Percentiles rank a stretch among this genome's conserved stretches.
These are phyloP conservation scores for Liquidambar formosana DNA, from an alignment of 164 flowering plant species.

Conservation along the genomic window DNA sequence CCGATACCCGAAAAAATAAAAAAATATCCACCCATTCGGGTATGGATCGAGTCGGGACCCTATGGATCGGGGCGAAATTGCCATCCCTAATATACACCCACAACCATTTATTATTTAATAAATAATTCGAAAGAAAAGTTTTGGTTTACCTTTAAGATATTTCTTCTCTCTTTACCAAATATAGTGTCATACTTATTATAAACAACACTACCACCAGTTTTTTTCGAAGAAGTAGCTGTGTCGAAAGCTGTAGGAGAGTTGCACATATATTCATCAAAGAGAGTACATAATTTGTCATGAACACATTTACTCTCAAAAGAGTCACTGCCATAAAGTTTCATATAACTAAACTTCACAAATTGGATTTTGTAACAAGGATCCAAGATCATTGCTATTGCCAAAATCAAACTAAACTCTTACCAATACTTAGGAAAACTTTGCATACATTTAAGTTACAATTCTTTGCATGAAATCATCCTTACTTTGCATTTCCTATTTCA, in stretches of 20 bases:
- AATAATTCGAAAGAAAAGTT: background rate
- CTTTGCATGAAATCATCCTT: background rate
- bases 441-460: background rate
- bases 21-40: too few species aligned
- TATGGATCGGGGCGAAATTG: too few species aligned
- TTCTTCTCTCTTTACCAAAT: background rate
- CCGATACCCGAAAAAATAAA: too few species aligned
- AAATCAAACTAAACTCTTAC: background rate
- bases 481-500: background rate
- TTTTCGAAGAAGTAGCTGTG: background rate
- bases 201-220: too few species aligned
- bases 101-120: too few species aligned
- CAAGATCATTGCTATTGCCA: constrained; percentile 2
- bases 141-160: background rate
- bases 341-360: constrained; percentile 5
- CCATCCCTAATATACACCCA: too few species aligned
- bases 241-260: background rate
- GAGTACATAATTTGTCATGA: background rate
- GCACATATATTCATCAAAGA: background rate
- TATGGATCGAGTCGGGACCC: too few species aligned
- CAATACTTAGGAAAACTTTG: constrained; percentile 3
- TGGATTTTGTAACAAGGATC: constrained; percentile 10
- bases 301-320: background rate
- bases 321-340: constrained; percentile 1
- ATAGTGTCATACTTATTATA: background rate